phyloP scores from a whole-genome alignment of 257 asterid species.

The Gentiana macrophylla region DNA sequence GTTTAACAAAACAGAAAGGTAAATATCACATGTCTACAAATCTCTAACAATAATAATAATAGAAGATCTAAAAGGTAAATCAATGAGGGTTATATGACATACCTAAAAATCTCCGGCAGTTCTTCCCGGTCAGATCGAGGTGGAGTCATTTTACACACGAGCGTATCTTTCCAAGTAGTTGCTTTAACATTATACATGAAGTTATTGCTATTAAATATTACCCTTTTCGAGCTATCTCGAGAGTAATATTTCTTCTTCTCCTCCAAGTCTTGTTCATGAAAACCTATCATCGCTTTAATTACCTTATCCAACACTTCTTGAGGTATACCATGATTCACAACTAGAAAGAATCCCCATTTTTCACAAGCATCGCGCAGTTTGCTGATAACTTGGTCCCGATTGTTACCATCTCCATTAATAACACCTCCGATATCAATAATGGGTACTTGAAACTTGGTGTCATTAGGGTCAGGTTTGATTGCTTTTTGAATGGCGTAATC shows the following conservation, averaged over 20 bases:
- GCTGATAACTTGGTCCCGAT: background rate
- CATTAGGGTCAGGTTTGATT: too few species aligned
- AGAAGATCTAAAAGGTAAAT: too few species aligned
- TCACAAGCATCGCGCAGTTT: conserved; percentile 6
- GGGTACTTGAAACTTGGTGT: background rate
- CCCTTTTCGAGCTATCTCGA: conserved; percentile 22
- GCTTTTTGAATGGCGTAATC: too few species aligned
- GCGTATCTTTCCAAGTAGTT: conserved; percentile 59
- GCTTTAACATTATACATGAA: conserved; percentile 28
- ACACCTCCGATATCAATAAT: background rate
- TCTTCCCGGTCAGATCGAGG: conserved; percentile 13
- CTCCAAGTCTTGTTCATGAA: conserved; percentile 23
- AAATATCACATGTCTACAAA: too few species aligned
- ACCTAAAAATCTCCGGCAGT: conserved; percentile 46
- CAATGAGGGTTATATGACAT: too few species aligned
- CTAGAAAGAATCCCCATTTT: conserved; percentile 15
- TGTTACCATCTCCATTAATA: too few species aligned
- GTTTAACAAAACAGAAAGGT: too few species aligned
- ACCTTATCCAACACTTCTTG: conserved; percentile 3
- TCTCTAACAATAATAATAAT: too few species aligned
- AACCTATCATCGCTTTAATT: conserved; percentile 12
- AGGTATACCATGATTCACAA: conserved; percentile 21
- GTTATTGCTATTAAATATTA: conserved; percentile 22
- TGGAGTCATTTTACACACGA: conserved; percentile 20
- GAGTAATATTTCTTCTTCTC: conserved; percentile 37